Conservation (phyloP, 75 land plant species). For the Pinus tabuliformis region DNA sequence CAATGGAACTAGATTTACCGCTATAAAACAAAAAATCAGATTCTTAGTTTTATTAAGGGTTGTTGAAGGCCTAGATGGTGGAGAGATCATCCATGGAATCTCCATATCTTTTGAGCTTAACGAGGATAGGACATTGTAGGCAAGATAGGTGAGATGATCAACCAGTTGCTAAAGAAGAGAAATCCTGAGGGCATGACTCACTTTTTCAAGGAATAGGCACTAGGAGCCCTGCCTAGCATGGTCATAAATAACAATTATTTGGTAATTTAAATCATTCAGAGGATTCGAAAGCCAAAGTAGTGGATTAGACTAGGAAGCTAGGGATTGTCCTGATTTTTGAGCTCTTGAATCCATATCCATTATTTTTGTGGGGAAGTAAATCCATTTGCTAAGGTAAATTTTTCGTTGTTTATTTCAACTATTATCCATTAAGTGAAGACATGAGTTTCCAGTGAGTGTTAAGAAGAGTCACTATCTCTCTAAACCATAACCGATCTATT, state of each 20-base stretch:
- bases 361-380: background rate
- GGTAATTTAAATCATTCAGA: conserved; percentile 32
- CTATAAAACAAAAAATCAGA: conserved; percentile 57
- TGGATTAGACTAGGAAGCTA: conserved; percentile 6
- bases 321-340: background rate
- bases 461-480: too few relatives aligned
- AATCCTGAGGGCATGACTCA: conserved; percentile 47
- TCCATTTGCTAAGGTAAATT: too few relatives aligned
- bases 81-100: conserved; percentile 58
- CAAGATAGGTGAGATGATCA: conserved; percentile 57
- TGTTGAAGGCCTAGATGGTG: conserved; percentile 44
- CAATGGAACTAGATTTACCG: conserved; percentile 67
- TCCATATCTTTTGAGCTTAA: conserved; percentile 71
- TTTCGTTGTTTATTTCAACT: too few relatives aligned
- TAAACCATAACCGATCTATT: too few relatives aligned
- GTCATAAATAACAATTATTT: conserved; percentile 36
- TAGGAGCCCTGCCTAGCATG: conserved; percentile 78
- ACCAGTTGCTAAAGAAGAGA: conserved; percentile 54
- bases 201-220: conserved; percentile 68
- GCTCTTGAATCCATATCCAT: background rate
- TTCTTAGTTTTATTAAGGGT: conserved; percentile 48
- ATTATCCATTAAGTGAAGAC: too few relatives aligned
- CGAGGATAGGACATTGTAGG: conserved; percentile 71
- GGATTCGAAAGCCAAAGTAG: conserved; percentile 9
- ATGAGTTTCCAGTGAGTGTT: too few relatives aligned